phyloP scores from a whole-genome alignment of 352 stramenopile genomes.

The Elongisporangium prolatum region DNA sequence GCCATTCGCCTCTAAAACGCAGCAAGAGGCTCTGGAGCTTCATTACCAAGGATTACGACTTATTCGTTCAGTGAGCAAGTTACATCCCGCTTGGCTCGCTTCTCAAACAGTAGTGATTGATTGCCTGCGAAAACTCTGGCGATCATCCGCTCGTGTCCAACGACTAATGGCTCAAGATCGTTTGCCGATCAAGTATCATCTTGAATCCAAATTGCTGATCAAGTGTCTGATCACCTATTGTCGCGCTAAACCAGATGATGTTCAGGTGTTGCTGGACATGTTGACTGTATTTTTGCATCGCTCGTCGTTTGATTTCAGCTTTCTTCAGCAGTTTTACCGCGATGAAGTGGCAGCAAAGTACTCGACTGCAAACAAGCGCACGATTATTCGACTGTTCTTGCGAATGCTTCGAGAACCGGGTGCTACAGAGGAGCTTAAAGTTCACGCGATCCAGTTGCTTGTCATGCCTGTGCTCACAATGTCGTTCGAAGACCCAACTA shows the following conservation, averaged over 20 bases:
- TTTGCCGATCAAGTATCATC: slow-evolving; percentile 89
- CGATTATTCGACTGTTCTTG: slow-evolving; percentile 88
- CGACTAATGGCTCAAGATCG: slow-evolving; percentile 66
- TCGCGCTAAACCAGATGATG: slow-evolving; percentile 88
- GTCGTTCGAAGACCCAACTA: slow-evolving; percentile 75
- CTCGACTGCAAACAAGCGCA: slow-evolving; percentile 64
- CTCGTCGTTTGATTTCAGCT: slow-evolving; percentile 92
- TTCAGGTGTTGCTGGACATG: slow-evolving; percentile 96
- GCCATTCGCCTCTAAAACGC: slow-evolving; percentile 68
- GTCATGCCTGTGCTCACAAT: slow-evolving; percentile 91
- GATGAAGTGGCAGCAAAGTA: slow-evolving; percentile 77
- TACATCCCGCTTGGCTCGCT: slow-evolving; percentile 88
- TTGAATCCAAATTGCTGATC: slow-evolving; percentile 93
- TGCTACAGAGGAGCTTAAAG: slow-evolving; percentile 87
- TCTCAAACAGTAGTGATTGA: slow-evolving; percentile 88
- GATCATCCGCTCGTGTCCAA: slow-evolving; percentile 75
- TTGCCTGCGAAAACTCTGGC: slow-evolving; percentile 94
- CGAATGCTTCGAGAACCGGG: slow-evolving; percentile 74
- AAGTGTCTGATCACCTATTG: slow-evolving; percentile 95
- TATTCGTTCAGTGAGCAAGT: slow-evolving; percentile 87
- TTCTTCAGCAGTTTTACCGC: slow-evolving; percentile 89
- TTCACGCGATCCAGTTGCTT: slow-evolving; percentile 90
- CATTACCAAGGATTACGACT: slow-evolving; percentile 93
- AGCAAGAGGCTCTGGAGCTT: slow-evolving; percentile 90
- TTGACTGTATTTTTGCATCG: slow-evolving; percentile 93